Base-by-base conservation (phyloP, 345 rosid genomes). In the Bretschneidera sinensis region DNA sequence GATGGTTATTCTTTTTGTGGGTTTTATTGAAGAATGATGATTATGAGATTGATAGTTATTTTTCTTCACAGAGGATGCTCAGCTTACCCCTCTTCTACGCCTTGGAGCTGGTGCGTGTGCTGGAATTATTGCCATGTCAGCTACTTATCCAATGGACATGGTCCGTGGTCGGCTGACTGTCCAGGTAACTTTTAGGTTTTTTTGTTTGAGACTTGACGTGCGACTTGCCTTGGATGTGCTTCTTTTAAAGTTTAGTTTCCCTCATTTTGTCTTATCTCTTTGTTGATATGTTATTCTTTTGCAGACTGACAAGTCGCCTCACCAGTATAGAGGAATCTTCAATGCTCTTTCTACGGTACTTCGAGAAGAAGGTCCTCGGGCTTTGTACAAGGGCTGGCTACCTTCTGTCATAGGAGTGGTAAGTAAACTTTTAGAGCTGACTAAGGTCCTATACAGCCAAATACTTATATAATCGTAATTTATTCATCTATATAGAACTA, bases 31-130 rank as follows among this genome's bases (percentile, higher is more conserved):
- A 16, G 20, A 8, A 4, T 8, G n/a, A n/a, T 28, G 5, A 28
- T 28, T 3, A 28, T 28, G 33, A 28, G 33, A 28, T 28, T 28
- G 33, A 28, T 28, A 8, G 33, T 28, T 28, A 28, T 28, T 3
- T 28, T 48, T 48, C 52, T 48, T 21, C n/a, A n/a, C 85, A 91
- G 99, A 85, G 48, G 92, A 85, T 60, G 99, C 97, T 7, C 80
- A 91, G 67, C 96, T 94, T 61, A 88, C 96, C 77, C 97, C 99
- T 67, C 22, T 95, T 74, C 64, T 91, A 73, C 95, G 97, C 63
- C 99, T 95, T 76, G 99, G 97, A 72, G 99, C 97, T 78, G 99
- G 97, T 54, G 99, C 99, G 23, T 86, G 91, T 74, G 99, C 99
- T 78, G 99, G 99, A 71, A 95, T 95, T 72, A 91, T 95, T 76